Percentiles rank a stretch among this genome's conserved stretches.
Evolutionary conservation across 805 yeast species (phyloP).

Genomic region (Kodamaea nitidulidarum): DNA sequence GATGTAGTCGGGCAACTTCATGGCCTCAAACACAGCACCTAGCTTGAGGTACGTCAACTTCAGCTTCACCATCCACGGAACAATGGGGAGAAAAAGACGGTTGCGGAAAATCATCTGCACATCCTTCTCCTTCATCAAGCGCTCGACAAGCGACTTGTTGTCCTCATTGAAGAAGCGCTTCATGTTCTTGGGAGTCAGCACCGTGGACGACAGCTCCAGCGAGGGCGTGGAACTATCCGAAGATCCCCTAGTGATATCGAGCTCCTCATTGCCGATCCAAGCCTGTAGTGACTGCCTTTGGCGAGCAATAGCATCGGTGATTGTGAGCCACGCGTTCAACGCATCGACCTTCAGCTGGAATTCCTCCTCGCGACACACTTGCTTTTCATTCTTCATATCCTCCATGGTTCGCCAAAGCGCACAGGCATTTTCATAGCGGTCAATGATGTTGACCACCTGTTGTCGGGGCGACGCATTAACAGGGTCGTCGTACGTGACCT

Average conservation of each 20-base stretch:
- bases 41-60: slow-evolving; percentile 65
- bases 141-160: slow-evolving; percentile 70
- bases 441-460: slow-evolving; percentile 55
- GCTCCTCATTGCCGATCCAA: slow-evolving; percentile 84
- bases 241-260: slow-evolving; percentile 53
- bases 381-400: slow-evolving; percentile 77
- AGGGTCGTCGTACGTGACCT: slow-evolving; percentile 43
- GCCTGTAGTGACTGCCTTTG: slow-evolving; percentile 57
- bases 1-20: slow-evolving; percentile 72
- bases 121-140: slow-evolving; percentile 75
- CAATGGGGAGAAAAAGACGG: slow-evolving; percentile 62
- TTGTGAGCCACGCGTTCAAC: slow-evolving; percentile 76
- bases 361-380: slow-evolving; percentile 58
- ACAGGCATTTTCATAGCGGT: slow-evolving; percentile 62
- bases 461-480: slow-evolving; percentile 26
- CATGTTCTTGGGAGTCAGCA: slow-evolving; percentile 12
- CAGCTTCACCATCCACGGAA: slow-evolving; percentile 81
- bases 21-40: slow-evolving; percentile 55
- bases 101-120: slow-evolving; percentile 66
- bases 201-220: slow-evolving; percentile 13
- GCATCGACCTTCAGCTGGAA: slow-evolving; percentile 70
- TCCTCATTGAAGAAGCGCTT: slow-evolving; percentile 52
- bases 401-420: slow-evolving; percentile 74
- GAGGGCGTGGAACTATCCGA: slow-evolving; percentile 15
- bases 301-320: slow-evolving; percentile 61